Percentiles rank a stretch among this genome's conserved stretches.
phyloP scores from a whole-genome alignment of 2,329 filamentous ascomycete genomes.

The Beauveria scarabaeidicola region DNA sequence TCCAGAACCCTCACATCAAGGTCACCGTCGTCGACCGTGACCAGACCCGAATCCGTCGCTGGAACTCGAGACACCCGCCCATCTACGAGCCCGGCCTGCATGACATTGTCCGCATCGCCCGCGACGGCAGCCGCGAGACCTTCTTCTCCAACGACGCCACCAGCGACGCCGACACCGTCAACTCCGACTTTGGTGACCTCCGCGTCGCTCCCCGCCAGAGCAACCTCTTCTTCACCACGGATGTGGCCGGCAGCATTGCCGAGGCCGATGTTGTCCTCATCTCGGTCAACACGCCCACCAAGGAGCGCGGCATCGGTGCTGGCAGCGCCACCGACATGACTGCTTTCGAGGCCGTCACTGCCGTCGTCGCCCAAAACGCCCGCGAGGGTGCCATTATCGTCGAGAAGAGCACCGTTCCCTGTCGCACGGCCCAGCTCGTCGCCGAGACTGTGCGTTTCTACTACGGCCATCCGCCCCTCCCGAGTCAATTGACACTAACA shows the following conservation, averaged over 20 bases:
- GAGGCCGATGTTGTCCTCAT: slow-evolving; percentile 68
- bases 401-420: slow-evolving; percentile 75
- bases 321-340: slow-evolving; percentile 66
- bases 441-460: slow-evolving; percentile 50
- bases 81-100: slow-evolving; percentile 67
- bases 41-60: slow-evolving; percentile 54
- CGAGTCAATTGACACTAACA: too few species aligned
- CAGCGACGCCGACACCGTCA: slow-evolving; percentile 22
- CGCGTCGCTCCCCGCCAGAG: slow-evolving; percentile 38
- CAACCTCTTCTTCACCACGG: slow-evolving; percentile 68
- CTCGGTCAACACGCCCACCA: slow-evolving; percentile 73
- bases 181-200: slow-evolving; percentile 23
- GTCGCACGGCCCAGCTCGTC: slow-evolving; percentile 62
- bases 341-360: slow-evolving; percentile 60
- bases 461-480: too few species aligned
- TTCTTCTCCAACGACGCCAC: slow-evolving; percentile 30
- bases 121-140: slow-evolving; percentile 46
- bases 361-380: slow-evolving; percentile 58
- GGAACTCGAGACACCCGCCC: slow-evolving; percentile 65
- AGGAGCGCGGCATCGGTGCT: slow-evolving; percentile 58
- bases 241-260: slow-evolving; percentile 51
- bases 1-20: slow-evolving; percentile 60
- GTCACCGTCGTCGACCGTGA: slow-evolving; percentile 72
- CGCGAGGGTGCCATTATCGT: slow-evolving; percentile 64
- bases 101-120: slow-evolving; percentile 57